Conservation (phyloP, 768 basidiomycete species). For the Pluteus cervinus region DNA sequence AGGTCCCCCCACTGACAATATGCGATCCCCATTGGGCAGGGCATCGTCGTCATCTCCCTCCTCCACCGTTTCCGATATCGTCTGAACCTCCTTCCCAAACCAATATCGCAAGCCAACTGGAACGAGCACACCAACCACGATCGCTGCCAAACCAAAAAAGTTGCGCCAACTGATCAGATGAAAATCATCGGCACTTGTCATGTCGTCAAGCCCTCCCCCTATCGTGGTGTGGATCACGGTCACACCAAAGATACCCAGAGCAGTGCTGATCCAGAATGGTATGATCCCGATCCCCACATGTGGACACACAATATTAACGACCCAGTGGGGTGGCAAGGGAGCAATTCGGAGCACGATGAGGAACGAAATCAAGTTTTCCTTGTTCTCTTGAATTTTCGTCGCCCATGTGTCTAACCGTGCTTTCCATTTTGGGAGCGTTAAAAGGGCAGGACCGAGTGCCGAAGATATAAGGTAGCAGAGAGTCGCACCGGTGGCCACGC, state of each 20-base stretch:
- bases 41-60: constrained; percentile 17
- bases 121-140: constrained; percentile 89
- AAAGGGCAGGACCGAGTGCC: constrained; percentile 87
- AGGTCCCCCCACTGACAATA: too few relatives aligned
- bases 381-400: constrained; percentile 69
- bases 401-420: constrained; percentile 78
- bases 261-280: constrained; percentile 88
- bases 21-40: constrained; percentile 11
- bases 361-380: constrained; percentile 84
- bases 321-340: constrained; percentile 95
- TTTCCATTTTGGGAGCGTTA: constrained; percentile 82
- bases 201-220: constrained; percentile 87
- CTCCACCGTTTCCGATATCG: constrained; percentile 29
- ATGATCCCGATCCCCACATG: constrained; percentile 84
- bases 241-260: constrained; percentile 86
- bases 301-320: constrained; percentile 87
- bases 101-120: constrained; percentile 86
- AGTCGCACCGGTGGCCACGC: constrained; percentile 86
- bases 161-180: constrained; percentile 91
- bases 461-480: constrained; percentile 92
- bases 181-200: constrained; percentile 93
- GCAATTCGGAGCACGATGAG: constrained; percentile 93
- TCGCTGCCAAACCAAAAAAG: constrained; percentile 76
- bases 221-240: constrained; percentile 95
- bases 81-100: constrained; percentile 60